Evolutionary conservation across 768 basidiomycete genomes (phyloP), one percentile per base, ranked within the genome.

Genomic region (Stropharia rugosoannulata): DNA sequence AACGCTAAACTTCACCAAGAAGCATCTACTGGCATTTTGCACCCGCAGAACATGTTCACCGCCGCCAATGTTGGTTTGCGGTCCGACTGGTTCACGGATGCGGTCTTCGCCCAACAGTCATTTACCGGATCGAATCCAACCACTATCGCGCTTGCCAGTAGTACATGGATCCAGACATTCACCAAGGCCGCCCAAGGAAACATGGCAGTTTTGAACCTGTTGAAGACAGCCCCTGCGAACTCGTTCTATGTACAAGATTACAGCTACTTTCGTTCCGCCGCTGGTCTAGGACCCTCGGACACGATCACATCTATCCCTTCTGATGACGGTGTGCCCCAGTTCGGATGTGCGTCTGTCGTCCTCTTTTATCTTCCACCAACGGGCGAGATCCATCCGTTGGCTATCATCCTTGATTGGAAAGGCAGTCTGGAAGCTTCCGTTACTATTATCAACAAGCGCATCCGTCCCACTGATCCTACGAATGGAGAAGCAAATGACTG

Each of bases 1-100:
- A 60, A 62, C 50, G n/a, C n/a, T 3, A 41, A 40, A 18, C 54
- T 60, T 29, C 59, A 62, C 47, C 32, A 19, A 16, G 40, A 58
- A 29, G 39, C 54, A 11, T 39, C 46, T 15, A 56, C 54, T 25
- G 40, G 49, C 18, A 39, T 46, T 37, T 52, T 27, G 37, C 36
- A 27, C 9, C 40, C 27, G 10, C 37, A 42, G 36, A 59, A 67
- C 52, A 65, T 68, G 63, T 68, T 63, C 49, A 61, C 45, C 29
- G 48, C 49, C 46, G 56, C 54, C n/a, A 71, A 69, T 50, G 61
- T 71, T n/a, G 70, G 70, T 4, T 59, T 59, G 44, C 64, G 68
- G 29, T 29, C 53, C 15, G 70, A 71, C 51, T 71, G 70, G 70
- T 69, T 65, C 43, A 66, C 66, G 15, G 70, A 71, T 45, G 66